These are phyloP conservation scores for Hortiboletus campestris DNA, from an alignment of 768 basidiomycete genomes.

Conservation along the genomic window DNA sequence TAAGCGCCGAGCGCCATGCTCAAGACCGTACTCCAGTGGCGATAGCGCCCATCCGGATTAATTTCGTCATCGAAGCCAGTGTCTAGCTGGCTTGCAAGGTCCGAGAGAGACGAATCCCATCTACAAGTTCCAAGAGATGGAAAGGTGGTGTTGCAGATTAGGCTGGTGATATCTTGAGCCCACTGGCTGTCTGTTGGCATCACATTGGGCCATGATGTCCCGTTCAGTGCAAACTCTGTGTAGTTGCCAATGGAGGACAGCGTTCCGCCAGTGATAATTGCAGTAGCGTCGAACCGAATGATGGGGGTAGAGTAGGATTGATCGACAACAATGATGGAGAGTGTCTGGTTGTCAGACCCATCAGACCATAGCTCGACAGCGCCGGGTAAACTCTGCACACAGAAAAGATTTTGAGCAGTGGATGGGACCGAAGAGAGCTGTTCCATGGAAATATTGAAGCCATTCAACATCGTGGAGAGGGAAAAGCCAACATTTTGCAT, in stretches of 20 bases:
- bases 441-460: constrained; percentile 17
- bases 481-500: not conserved
- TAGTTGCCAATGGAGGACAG: constrained; percentile 5
- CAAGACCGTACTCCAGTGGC: constrained; percentile 2
- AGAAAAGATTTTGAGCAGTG: constrained; percentile 9
- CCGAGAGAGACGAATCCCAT: no score
- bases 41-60: not conserved
- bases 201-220: constrained; percentile 12
- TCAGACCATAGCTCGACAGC: not conserved
- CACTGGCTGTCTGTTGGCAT: constrained; percentile 9
- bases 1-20: constrained; percentile 12
- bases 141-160: constrained; percentile 9
- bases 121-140: not conserved
- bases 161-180: constrained; percentile 16
- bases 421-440: constrained; percentile 8
- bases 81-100: constrained; percentile 5
- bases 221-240: constrained; percentile 13
- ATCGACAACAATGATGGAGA: constrained; percentile 2
- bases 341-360: not conserved
- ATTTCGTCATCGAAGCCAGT: no score
- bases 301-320: not conserved
- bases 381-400: not conserved
- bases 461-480: constrained; percentile 8
- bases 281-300: constrained; percentile 10
- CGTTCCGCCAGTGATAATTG: constrained; percentile 4